Percentiles rank a stretch among this genome's conserved stretches.
phyloP scores from a whole-genome alignment of 1,284 basidiomycete genomes.

The Singerocomus inundabilis region DNA sequence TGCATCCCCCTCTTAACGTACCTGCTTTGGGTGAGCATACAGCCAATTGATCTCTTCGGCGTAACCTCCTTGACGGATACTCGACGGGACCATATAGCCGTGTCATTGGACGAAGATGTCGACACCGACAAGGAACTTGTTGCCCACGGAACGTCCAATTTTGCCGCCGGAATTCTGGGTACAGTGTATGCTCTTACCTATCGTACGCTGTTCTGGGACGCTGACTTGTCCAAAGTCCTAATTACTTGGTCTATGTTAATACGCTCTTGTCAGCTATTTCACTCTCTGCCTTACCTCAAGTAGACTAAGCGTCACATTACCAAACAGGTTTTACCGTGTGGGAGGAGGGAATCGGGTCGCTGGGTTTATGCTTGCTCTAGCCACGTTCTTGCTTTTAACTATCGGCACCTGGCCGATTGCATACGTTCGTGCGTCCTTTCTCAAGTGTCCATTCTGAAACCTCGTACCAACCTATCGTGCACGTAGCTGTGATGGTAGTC shows the following conservation, averaged over 20 bases:
- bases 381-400: constrained; percentile 73
- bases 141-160: constrained; percentile 90
- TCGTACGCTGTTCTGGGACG: neutral
- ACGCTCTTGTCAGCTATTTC: constrained; percentile 66
- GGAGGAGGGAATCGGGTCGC: constrained; percentile 86
- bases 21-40: constrained; percentile 74
- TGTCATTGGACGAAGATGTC: constrained; percentile 90
- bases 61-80: neutral
- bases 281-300: neutral
- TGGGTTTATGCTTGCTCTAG: constrained; percentile 82
- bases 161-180: constrained; percentile 78
- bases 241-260: constrained; percentile 89
- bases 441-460: neutral
- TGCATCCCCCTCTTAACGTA: constrained; percentile 93
- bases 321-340: constrained; percentile 82
- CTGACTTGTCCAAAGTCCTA: constrained; percentile 49
- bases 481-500: constrained; percentile 81
- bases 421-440: constrained; percentile 75
- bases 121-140: constrained; percentile 93
- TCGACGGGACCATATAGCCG: constrained; percentile 46
- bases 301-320: neutral
- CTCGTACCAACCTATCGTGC: constrained; percentile 39
- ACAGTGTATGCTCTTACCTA: constrained; percentile 58
- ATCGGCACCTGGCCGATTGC: constrained; percentile 86
- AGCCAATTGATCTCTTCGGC: neutral